Evolutionary conservation across 345 rosid genomes (phyloP).

Genomic region (Populus tremula): DNA sequence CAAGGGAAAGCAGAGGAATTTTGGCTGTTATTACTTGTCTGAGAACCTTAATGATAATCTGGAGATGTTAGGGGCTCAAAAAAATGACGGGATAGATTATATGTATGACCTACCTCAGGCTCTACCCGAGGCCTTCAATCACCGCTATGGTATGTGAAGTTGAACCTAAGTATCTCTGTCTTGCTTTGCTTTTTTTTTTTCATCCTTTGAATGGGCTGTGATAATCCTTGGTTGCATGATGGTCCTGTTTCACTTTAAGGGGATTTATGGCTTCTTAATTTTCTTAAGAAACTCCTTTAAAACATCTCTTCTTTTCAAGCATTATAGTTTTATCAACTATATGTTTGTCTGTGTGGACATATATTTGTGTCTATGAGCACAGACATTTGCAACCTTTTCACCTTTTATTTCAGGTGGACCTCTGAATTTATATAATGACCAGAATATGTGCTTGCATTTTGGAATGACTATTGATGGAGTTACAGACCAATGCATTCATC

Average conservation of each 20-base stretch:
- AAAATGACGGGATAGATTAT: conserved; percentile 29
- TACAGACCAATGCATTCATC: conserved; percentile 68
- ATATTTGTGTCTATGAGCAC: background rate
- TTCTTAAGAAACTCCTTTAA: background rate
- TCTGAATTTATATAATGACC: conserved; percentile 40
- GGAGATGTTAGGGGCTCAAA: conserved; percentile 34
- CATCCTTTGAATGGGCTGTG: background rate
- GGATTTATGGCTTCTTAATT: conserved; percentile 6
- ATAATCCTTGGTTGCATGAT: background rate
- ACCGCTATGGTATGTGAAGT: conserved; percentile 53
- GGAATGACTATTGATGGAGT: conserved; percentile 47
- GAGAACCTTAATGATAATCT: conserved; percentile 49
- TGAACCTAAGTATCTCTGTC: background rate
- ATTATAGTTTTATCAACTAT: background rate
- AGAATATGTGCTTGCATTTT: conserved; percentile 53
- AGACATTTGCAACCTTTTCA: background rate
- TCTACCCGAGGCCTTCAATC: conserved; percentile 52
- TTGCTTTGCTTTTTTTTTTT: background rate
- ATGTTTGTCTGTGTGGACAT: conserved; percentile 1
- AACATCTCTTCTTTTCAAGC: background rate
- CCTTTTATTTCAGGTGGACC: conserved; percentile 42
- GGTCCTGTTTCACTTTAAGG: background rate
- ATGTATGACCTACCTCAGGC: conserved; percentile 53
- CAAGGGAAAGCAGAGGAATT: conserved; percentile 58
- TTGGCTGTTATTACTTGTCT: conserved; percentile 68